Percentiles rank a stretch among this genome's conserved stretches.
phyloP scores from a whole-genome alignment of 441 rosid species.

The Viola pubescens region DNA sequence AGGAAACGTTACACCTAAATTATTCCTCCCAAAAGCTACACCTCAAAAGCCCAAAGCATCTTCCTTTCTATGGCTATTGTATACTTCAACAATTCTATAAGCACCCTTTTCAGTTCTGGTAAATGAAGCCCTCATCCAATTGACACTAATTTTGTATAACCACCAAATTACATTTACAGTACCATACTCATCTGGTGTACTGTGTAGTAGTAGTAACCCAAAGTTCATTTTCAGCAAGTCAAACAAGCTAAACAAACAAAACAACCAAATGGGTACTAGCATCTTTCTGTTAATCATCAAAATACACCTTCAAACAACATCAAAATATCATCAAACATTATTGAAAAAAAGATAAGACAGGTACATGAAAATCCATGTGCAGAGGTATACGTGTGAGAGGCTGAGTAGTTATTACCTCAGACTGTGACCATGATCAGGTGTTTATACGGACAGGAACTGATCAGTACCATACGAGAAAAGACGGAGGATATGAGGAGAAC shows the following conservation, averaged over 20 bases:
- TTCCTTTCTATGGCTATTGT: background rate
- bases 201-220: too few species aligned
- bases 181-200: too few species aligned
- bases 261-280: background rate
- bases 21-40: background rate
- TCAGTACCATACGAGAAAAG: background rate
- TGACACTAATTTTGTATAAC: too few species aligned
- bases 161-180: too few species aligned
- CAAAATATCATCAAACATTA: too few species aligned
- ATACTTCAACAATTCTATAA: too few species aligned
- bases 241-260: background rate
- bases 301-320: too few species aligned
- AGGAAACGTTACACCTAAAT: background rate
- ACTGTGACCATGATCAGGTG: background rate
- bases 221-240: background rate
- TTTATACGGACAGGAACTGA: background rate
- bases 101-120: background rate
- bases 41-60: background rate
- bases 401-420: constrained; percentile 2
- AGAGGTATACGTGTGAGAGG: background rate
- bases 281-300: background rate
- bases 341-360: too few species aligned
- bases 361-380: background rate
- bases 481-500: background rate
- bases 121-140: background rate